Conservation (phyloP, 2,329 filamentous ascomycete species). For the Dothideomycetes sp. region DNA sequence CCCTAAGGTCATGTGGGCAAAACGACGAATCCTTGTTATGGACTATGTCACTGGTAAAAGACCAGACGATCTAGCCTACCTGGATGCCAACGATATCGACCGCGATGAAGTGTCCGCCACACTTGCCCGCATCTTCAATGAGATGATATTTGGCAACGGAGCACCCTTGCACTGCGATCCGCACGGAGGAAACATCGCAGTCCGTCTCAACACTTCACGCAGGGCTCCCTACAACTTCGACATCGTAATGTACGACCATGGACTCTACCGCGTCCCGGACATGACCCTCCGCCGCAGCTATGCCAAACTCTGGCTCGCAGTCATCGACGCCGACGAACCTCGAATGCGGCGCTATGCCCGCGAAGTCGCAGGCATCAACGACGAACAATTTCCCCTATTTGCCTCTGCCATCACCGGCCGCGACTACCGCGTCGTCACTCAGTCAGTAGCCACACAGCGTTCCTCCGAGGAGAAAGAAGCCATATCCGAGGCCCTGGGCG, state of each 20-base stretch:
- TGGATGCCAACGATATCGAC: conserved; percentile 79
- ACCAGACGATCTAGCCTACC: conserved; percentile 76
- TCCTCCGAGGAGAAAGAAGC: conserved; percentile 69
- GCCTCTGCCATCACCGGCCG: conserved; percentile 92
- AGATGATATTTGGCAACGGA: conserved; percentile 92
- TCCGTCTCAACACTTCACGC: conserved; percentile 60
- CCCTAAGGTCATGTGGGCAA: conserved; percentile 80
- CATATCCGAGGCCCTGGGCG: conserved; percentile 75
- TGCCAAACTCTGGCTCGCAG: conserved; percentile 93
- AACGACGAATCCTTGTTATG: conserved; percentile 87
- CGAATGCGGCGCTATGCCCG: conserved; percentile 81
- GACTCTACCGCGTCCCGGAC: conserved; percentile 88
- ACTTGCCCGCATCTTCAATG: conserved; percentile 88
- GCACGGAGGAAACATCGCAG: conserved; percentile 90
- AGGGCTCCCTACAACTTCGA: conserved; percentile 68
- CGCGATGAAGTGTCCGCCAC: conserved; percentile 91
- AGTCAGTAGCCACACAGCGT: conserved; percentile 48
- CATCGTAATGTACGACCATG: conserved; percentile 92
- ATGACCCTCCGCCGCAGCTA: conserved; percentile 69
- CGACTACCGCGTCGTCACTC: conserved; percentile 65
- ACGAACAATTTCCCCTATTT: conserved; percentile 88
- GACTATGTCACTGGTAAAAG: conserved; percentile 78
- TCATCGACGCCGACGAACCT: conserved; percentile 77
- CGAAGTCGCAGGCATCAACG: conserved; percentile 78
- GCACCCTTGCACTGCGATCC: conserved; percentile 94